Evolutionary conservation across 495 filamentous ascomycete genomes (phyloP), one percentile per base, ranked within the genome.

Genomic region (Corynascus novoguineensis): DNA sequence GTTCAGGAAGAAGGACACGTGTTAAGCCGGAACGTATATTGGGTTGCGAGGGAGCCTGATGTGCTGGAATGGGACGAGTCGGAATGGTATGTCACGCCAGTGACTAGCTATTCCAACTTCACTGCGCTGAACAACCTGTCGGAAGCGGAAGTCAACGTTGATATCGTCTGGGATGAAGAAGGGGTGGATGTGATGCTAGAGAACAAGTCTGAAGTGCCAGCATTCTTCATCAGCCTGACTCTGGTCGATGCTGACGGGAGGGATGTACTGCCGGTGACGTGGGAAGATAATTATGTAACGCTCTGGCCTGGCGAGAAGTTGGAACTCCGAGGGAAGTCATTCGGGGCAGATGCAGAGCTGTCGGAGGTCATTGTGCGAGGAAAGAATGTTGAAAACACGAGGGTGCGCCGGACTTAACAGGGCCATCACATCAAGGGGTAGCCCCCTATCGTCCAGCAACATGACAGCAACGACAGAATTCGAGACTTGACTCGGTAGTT

Each of bases 241-340:
- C 61, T 81, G 22, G 61, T 81, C 0, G 74, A 81, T 31, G 50
- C 50, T 4, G 57, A 62, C 0, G 68, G 73, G 0, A 49, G 71
- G 8, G 77, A 83, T 40, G 67, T 84, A 0, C 49, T 75, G 15
- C 81, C 81, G 3, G 68, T 83, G 6, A 75, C 70, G 32, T 86
- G 81, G 79, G 78, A 76, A 0, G 81, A 85, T 58, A 86, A 86
- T 47, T 86, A 86, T 56, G 68, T 86, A 14, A 84, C 83, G 1
- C 64, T 87, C 11, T 83, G 77, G 69, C 81, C 83, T 5, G 60
- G 69, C 14, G 84, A 87, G 67, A 78, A 70, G 50, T 21, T 83
- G n/a, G n/a, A 1, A 59, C 14, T 0, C 10, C 66, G 44, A 53
- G 15, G 12, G n/a, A 8, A 21, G 0, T 14, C 60, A 5, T 35